phyloP scores from a whole-genome alignment of 1,284 basidiomycete genomes.

The Pterulicium gracile region DNA sequence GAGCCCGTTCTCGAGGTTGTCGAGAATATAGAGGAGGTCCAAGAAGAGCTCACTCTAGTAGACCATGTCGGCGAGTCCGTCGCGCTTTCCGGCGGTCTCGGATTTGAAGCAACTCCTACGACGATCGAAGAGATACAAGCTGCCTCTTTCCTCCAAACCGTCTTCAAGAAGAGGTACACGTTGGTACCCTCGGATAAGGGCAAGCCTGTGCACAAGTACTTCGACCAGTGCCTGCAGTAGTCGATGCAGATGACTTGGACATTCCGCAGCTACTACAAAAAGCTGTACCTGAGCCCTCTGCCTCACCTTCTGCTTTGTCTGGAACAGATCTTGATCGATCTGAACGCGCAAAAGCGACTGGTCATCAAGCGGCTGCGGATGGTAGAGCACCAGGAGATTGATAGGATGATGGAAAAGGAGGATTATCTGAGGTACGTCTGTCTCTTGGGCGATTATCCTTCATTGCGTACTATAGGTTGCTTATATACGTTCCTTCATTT shows the following conservation, averaged over 20 bases:
- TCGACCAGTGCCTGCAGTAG: slow-evolving; percentile 21
- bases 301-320: slow-evolving; percentile 37
- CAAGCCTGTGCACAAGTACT: slow-evolving; percentile 18
- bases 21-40: slow-evolving; percentile 3
- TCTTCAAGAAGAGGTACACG: background rate
- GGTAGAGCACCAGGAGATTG: slow-evolving; percentile 21
- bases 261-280: slow-evolving; percentile 23
- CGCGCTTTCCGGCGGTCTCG: background rate
- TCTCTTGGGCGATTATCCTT: no score
- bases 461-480: slow-evolving; percentile 2
- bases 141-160: background rate
- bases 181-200: slow-evolving; percentile 13
- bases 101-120: background rate
- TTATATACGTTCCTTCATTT: slow-evolving; percentile 4
- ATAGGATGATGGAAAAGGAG: background rate
- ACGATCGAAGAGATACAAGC: background rate
- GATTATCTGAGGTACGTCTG: slow-evolving; percentile 18
- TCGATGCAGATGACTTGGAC: slow-evolving; percentile 23
- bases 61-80: background rate
- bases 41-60: background rate
- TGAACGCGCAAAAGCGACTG: slow-evolving; percentile 20
- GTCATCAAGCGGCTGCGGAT: slow-evolving; percentile 22
- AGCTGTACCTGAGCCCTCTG: slow-evolving; percentile 37
- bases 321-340: slow-evolving; percentile 21
- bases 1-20: slow-evolving; percentile 14